Conservation (phyloP, 108 stramenopile species). For the Licmophora abbreviata region DNA sequence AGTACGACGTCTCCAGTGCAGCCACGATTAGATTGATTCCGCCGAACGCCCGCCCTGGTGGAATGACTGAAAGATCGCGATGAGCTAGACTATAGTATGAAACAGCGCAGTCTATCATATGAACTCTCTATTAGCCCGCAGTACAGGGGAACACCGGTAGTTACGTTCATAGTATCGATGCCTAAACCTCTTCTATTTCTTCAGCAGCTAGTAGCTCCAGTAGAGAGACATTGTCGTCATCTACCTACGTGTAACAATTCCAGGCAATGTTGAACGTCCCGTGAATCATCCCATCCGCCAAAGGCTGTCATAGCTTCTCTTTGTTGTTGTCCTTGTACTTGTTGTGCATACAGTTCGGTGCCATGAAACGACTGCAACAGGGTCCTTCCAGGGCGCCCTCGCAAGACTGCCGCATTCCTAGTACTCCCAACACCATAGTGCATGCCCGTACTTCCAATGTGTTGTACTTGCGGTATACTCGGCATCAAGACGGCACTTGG, state of each 20-base stretch:
- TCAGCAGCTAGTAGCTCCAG: too few species aligned
- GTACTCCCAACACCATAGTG: slow-evolving; percentile 14
- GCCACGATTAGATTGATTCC: too few species aligned
- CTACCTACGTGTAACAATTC: neutral
- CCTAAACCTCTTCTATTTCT: too few species aligned
- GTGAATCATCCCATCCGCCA: slow-evolving; percentile 57
- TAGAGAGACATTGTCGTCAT: too few species aligned
- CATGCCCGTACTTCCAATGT: slow-evolving; percentile 51
- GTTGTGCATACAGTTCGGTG: slow-evolving; percentile 12
- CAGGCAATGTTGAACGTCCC: slow-evolving; percentile 47
- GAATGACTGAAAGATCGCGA: too few species aligned
- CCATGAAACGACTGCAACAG: neutral
- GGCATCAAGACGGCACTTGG: slow-evolving; percentile 31
- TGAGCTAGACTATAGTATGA: too few species aligned
- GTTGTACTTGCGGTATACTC: slow-evolving; percentile 19
- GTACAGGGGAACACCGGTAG: too few species aligned
- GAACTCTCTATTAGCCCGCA: too few species aligned
- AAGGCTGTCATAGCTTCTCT: slow-evolving; percentile 9
- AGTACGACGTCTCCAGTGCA: too few species aligned
- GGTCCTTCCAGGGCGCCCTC: neutral
- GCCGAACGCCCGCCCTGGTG: too few species aligned
- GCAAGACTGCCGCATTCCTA: neutral
- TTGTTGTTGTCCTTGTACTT: neutral
- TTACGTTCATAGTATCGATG: too few species aligned
- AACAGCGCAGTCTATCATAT: too few species aligned